These are phyloP conservation scores for Neostapfia colusana DNA, from an alignment of 176 grass and related monocot species.

Conservation along the genomic window DNA sequence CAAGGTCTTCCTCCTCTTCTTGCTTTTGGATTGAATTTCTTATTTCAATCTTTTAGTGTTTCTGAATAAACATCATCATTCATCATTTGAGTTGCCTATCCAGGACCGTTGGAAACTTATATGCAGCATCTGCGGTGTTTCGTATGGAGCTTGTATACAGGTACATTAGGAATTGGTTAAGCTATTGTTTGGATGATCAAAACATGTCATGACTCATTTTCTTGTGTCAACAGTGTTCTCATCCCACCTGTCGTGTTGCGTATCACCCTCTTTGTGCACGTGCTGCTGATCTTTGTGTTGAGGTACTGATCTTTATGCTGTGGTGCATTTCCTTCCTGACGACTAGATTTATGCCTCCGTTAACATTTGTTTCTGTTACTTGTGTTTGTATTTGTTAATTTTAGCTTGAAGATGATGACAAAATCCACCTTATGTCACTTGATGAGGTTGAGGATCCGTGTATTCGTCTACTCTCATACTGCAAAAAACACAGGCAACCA, in stretches of 20 bases:
- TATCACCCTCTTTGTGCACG: constrained; percentile 98
- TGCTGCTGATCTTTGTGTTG: constrained; percentile 98
- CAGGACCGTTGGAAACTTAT: constrained; percentile 98
- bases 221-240: constrained; percentile 71
- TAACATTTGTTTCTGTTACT: constrained; percentile 10
- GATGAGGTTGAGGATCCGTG: constrained; percentile 88
- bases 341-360: constrained; percentile 24
- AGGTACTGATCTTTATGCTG: constrained; percentile 51
- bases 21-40: constrained; percentile 20
- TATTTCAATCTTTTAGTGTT: constrained; percentile 17
- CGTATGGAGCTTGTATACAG: constrained; percentile 99
- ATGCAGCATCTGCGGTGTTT: constrained; percentile 96
- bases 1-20: constrained; percentile 57
- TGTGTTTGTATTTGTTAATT: constrained; percentile 35
- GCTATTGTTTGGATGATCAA: constrained; percentile 28
- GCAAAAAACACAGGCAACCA: constrained; percentile 96
- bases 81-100: constrained; percentile 24
- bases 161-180: constrained; percentile 45
- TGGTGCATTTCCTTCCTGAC: constrained; percentile 28
- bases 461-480: constrained; percentile 95
- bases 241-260: constrained; percentile 91
- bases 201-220: constrained; percentile 39
- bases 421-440: constrained; percentile 83
- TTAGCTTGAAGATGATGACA: constrained; percentile 96
- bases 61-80: constrained; percentile 28